phyloP scores from a whole-genome alignment of 2,329 filamentous ascomycete species.

The Metarhizium guizhouense region DNA sequence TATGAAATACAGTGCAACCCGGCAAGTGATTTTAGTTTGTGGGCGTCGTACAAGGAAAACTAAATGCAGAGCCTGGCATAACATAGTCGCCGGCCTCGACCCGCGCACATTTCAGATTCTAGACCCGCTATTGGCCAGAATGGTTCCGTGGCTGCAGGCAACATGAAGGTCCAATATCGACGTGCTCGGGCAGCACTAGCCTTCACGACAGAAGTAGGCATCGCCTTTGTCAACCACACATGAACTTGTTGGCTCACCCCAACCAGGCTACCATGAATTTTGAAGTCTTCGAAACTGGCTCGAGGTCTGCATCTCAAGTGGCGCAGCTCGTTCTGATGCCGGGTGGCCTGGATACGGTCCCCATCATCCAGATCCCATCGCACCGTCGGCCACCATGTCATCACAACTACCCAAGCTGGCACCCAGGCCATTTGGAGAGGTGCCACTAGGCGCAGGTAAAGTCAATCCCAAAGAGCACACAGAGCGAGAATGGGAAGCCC shows the following conservation, averaged over 20 bases:
- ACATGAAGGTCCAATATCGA: too few relatives aligned
- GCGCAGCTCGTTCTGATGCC: not conserved
- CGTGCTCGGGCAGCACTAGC: too few relatives aligned
- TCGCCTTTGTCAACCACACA: too few relatives aligned
- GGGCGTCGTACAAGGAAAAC: too few relatives aligned
- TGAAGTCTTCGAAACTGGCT: conserved; percentile 2
- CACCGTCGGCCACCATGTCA: conserved; percentile 7
- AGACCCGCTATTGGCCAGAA: too few relatives aligned
- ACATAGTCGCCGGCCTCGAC: too few relatives aligned
- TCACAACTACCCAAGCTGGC: conserved; percentile 22
- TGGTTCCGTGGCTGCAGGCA: too few relatives aligned
- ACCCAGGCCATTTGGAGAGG: conserved; percentile 22
- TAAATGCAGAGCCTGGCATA: too few relatives aligned
- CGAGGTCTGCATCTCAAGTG: not conserved
- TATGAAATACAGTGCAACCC: too few relatives aligned
- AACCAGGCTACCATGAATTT: conserved; percentile 2
- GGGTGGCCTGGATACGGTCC: not conserved
- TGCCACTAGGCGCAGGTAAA: conserved; percentile 13
- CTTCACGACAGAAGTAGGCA: too few relatives aligned
- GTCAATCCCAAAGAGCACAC: conserved; percentile 24
- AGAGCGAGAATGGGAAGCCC: conserved; percentile 25
- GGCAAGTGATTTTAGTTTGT: too few relatives aligned
- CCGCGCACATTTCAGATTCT: too few relatives aligned
- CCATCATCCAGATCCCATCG: not conserved
- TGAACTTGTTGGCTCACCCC: not conserved